These are phyloP conservation scores for Pseudognaphalium luteoalbum DNA, from an alignment of 129 eudicot species.

Conservation along the genomic window DNA sequence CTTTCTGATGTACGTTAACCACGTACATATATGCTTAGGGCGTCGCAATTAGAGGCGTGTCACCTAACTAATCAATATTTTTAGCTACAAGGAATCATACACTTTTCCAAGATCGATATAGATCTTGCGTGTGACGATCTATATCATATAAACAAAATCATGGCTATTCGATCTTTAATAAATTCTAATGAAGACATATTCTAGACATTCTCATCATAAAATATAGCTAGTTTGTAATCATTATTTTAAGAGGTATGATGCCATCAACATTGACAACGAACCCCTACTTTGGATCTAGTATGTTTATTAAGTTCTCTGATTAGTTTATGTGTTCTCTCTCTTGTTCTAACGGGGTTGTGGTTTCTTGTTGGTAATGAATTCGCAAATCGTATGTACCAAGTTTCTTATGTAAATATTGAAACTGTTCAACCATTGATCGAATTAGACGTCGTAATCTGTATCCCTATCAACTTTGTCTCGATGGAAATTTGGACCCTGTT, in stretches of 20 bases:
- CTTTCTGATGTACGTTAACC: not conserved
- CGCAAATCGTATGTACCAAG: not conserved
- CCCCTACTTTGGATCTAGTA: not conserved
- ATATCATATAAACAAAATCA: not conserved
- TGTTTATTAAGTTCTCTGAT: not conserved
- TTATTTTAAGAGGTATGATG: not conserved
- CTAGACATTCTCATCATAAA: not conserved
- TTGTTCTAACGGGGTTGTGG: not conserved
- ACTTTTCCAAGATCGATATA: not conserved
- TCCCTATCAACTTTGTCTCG: not conserved
- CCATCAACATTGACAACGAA: not conserved
- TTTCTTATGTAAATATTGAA: not conserved
- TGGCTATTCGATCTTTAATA: not conserved
- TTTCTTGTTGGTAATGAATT: slow-evolving; percentile 7
- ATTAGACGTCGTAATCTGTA: not conserved
- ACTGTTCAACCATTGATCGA: not conserved
- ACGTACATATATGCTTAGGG: not conserved
- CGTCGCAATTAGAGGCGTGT: not conserved
- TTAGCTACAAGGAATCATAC: not conserved
- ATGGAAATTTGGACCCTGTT: not conserved
- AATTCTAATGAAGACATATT: not conserved
- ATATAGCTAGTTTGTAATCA: not conserved
- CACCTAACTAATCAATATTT: not conserved
- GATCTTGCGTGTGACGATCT: not conserved
- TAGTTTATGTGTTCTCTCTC: not conserved